phyloP scores from a whole-genome alignment of 2,329 filamentous ascomycete species.

The Xylaria multiplex region DNA sequence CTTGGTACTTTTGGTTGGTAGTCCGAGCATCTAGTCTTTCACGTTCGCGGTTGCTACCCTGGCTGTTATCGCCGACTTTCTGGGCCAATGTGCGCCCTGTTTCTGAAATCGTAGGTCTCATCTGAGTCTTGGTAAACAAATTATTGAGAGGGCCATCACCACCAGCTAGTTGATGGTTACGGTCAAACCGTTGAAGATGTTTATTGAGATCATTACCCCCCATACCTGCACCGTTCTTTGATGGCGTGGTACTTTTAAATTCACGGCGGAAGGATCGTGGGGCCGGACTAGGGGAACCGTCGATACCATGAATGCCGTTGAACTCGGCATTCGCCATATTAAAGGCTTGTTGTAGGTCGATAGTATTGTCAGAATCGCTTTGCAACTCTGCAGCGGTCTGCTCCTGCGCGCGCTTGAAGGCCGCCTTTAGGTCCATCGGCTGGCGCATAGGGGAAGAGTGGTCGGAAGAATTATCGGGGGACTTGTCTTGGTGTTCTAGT shows the following conservation, averaged over 20 bases:
- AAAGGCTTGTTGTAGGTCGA: conserved; percentile 44
- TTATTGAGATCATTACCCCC: conserved; percentile 47
- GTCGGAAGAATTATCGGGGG: conserved; percentile 26
- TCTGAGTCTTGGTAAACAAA: conserved; percentile 51
- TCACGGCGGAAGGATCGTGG: conserved; percentile 44
- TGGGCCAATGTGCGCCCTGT: conserved; percentile 48
- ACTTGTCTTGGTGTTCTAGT: conserved; percentile 7
- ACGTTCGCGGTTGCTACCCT: conserved; percentile 43
- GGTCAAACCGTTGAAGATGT: conserved; percentile 48
- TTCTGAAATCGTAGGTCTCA: conserved; percentile 52
- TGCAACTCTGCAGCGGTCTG: conserved; percentile 41
- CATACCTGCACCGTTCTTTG: conserved; percentile 41
- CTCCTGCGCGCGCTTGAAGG: conserved; percentile 44
- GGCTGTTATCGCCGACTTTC: conserved; percentile 51
- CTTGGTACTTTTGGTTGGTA: conserved; percentile 35
- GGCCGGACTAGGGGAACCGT: conserved; percentile 49
- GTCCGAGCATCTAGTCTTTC: conserved; percentile 37
- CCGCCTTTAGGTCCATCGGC: conserved; percentile 44
- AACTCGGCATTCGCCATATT: conserved; percentile 45
- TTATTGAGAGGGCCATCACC: conserved; percentile 45
- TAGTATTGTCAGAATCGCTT: conserved; percentile 39
- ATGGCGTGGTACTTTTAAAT: conserved; percentile 33
- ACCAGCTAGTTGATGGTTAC: conserved; percentile 43
- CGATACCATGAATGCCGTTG: conserved; percentile 40
- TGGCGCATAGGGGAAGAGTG: conserved; percentile 44